Conservation (phyloP, 1,284 basidiomycete species). For the Moesziomyces sp. region DNA sequence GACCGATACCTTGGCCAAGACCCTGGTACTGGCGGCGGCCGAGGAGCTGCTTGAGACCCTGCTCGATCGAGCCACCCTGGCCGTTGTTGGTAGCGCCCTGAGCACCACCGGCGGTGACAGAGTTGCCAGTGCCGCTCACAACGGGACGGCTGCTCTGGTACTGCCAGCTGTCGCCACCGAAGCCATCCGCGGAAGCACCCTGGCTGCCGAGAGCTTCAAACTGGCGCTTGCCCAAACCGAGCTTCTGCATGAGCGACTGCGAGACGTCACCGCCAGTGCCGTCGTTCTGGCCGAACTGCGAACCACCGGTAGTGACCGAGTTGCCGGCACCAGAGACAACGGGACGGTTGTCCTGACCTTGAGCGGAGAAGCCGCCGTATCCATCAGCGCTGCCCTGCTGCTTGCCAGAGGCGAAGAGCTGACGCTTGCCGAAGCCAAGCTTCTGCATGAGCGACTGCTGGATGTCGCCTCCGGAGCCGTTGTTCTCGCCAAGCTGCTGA, state of each 20-base stretch:
- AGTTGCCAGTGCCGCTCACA: constrained; percentile 26
- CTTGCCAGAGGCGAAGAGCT: constrained; percentile 27
- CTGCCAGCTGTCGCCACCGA: constrained; percentile 19
- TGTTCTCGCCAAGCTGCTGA: constrained; percentile 19
- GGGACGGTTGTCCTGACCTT: constrained; percentile 24
- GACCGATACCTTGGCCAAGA: constrained; percentile 31
- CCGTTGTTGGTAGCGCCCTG: constrained; percentile 32
- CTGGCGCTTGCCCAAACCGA: constrained; percentile 22
- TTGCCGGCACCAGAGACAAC: constrained; percentile 27
- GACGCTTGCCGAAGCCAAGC: constrained; percentile 26
- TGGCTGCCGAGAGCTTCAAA: constrained; percentile 20
- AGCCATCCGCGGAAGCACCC: constrained; percentile 23
- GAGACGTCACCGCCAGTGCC: constrained; percentile 17
- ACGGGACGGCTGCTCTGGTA: constrained; percentile 36
- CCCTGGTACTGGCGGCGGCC: constrained; percentile 31
- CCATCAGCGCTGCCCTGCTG: constrained; percentile 22
- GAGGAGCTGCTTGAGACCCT: constrained; percentile 27
- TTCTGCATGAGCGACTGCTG: constrained; percentile 23
- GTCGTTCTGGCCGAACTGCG: constrained; percentile 25
- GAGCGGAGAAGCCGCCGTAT: constrained; percentile 16
- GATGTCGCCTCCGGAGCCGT: constrained; percentile 19
- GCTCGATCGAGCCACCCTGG: constrained; percentile 26
- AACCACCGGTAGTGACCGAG: constrained; percentile 28
- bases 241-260: constrained; percentile 23
- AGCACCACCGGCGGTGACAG: constrained; percentile 24